These are phyloP conservation scores for Podospora pseudocomata DNA, from an alignment of 495 filamentous ascomycete genomes.

Conservation along the genomic window DNA sequence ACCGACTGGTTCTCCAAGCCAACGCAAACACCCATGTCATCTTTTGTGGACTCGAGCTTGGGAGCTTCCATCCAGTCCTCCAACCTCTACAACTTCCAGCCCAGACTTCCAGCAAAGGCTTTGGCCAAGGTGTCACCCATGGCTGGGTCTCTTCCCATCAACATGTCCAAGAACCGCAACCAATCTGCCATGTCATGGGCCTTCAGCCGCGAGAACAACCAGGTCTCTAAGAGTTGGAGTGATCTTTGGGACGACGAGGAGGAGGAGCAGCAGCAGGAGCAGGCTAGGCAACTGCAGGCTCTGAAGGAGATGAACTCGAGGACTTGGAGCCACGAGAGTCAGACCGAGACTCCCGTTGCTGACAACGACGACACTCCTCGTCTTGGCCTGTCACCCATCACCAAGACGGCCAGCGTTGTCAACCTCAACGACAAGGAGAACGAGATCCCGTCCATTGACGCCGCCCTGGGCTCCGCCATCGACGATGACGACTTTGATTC, in stretches of 20 bases:
- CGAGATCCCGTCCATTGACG: constrained; percentile 40
- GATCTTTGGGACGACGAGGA: constrained; percentile 84
- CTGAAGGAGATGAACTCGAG: constrained; percentile 72
- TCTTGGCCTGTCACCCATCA: constrained; percentile 49
- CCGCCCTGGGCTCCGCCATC: constrained; percentile 41
- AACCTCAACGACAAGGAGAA: constrained; percentile 35
- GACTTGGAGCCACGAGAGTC: constrained; percentile 78
- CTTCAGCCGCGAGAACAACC: constrained; percentile 66
- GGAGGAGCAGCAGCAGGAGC: constrained; percentile 51
- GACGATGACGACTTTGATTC: constrained; percentile 58
- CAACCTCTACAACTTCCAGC: constrained; percentile 40
- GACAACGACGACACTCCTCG: constrained; percentile 45
- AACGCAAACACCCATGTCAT: constrained; percentile 66
- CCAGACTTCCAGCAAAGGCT: constrained; percentile 33
- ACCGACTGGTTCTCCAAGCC: constrained; percentile 70
- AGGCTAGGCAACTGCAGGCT: constrained; percentile 54
- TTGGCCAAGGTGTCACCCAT: constrained; percentile 42
- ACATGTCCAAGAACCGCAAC: constrained; percentile 57
- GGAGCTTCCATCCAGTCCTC: constrained; percentile 65
- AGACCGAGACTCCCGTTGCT: constrained; percentile 37
- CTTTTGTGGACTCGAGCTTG: constrained; percentile 70
- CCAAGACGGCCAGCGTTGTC: constrained; percentile 38
- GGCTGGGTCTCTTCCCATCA: constrained; percentile 74
- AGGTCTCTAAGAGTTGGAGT: constrained; percentile 92
- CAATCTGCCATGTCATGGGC: constrained; percentile 68